These are phyloP conservation scores for Gynostemma pentaphyllum DNA, from an alignment of 306 rosid species.

Conservation along the genomic window DNA sequence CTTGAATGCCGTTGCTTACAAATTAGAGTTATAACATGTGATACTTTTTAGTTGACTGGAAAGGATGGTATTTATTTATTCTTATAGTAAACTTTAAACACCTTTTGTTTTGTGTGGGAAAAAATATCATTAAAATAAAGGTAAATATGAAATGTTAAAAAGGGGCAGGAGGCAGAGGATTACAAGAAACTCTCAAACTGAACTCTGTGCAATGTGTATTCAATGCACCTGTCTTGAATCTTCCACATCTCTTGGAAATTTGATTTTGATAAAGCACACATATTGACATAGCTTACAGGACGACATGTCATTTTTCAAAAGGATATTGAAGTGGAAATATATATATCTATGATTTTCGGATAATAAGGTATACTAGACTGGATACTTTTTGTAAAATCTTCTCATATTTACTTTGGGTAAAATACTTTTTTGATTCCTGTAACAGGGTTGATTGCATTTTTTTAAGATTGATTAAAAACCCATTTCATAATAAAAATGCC, in stretches of 20 bases:
- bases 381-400: no score
- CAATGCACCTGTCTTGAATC: background rate
- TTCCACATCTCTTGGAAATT: background rate
- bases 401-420: no score
- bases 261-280: background rate
- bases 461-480: no score
- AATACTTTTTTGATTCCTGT: no score
- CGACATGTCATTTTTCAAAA: no score
- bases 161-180: background rate
- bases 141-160: background rate
- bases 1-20: background rate
- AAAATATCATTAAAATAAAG: background rate
- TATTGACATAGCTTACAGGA: no score
- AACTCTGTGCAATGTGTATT: background rate
- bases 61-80: background rate
- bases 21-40: background rate
- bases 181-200: background rate
- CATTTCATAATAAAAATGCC: no score
- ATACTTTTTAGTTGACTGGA: background rate
- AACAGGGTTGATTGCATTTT: no score
- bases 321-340: no score
- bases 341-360: no score
- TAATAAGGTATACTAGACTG: no score
- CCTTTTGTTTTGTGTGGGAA: background rate
- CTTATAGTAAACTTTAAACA: background rate